Evolutionary conservation across 1,284 basidiomycete genomes (phyloP).

Genomic region (Fomitopsis pinicola): DNA sequence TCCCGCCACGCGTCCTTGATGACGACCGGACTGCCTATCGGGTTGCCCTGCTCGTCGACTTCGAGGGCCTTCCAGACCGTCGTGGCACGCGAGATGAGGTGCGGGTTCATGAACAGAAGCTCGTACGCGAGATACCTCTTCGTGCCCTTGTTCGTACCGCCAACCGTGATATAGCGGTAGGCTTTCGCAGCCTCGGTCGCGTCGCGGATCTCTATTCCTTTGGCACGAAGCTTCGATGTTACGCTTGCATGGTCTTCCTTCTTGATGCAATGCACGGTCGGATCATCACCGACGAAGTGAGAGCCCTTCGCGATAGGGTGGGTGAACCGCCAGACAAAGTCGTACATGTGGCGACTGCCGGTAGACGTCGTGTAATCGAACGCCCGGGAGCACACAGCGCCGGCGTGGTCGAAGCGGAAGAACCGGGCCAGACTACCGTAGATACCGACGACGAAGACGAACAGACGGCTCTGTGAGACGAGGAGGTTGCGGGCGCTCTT

Average conservation of each 20-base stretch:
- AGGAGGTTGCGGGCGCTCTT: too few species aligned
- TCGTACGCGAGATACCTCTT: slow-evolving; percentile 3
- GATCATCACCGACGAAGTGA: slow-evolving; percentile 9
- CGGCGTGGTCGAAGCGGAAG: too few species aligned
- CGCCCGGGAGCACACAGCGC: too few species aligned
- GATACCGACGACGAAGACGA: too few species aligned
- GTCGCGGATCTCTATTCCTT: neutral
- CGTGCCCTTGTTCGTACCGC: neutral
- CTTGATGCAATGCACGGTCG: neutral
- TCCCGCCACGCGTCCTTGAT: slow-evolving; percentile 16
- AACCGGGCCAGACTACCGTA: too few species aligned
- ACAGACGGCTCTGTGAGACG: too few species aligned
- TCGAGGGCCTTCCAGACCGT: slow-evolving; percentile 11
- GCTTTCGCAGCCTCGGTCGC: neutral
- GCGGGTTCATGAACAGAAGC: neutral
- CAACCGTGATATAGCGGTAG: neutral
- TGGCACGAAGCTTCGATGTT: neutral
- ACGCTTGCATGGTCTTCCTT: neutral
- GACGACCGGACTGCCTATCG: neutral
- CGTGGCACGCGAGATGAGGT: slow-evolving; percentile 5
- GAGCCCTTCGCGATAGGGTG: slow-evolving; percentile 6
- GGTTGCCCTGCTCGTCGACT: neutral
- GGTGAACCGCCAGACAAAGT: slow-evolving; percentile 9
- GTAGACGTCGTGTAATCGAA: too few species aligned
- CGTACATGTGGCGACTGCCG: slow-evolving; percentile 1